Evolutionary conservation across 2,329 filamentous ascomycete genomes (phyloP).

Genomic region (Madurella fahalii): DNA sequence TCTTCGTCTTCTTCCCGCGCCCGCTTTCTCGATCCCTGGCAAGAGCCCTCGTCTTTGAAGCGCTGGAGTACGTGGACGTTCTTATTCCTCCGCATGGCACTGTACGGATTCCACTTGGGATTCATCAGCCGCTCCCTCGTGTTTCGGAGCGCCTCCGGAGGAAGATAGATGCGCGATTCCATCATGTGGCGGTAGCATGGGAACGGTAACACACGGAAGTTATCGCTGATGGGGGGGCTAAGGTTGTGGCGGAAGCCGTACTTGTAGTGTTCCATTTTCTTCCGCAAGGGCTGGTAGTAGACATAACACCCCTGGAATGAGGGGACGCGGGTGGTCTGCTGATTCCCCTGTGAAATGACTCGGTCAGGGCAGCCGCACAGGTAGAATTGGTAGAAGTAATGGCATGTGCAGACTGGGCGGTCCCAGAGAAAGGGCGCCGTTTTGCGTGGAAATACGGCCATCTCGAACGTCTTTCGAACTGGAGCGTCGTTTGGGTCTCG

Average conservation of each 20-base stretch:
- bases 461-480: background rate
- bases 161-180: constrained; percentile 2
- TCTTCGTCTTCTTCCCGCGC: background rate
- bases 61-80: background rate
- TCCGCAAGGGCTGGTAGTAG: background rate
- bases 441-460: background rate
- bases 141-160: background rate
- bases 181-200: constrained; percentile 12
- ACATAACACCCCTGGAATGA: constrained; percentile 2
- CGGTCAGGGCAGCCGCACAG: constrained; percentile 19
- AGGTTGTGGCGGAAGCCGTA: constrained; percentile 10
- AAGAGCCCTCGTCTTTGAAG: background rate
- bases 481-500: background rate
- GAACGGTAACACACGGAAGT: constrained; percentile 17
- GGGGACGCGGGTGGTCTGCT: background rate
- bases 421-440: constrained; percentile 4
- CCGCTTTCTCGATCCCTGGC: background rate
- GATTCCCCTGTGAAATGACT: background rate
- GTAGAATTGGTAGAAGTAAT: constrained; percentile 14
- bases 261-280: background rate
- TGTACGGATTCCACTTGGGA: constrained; percentile 1
- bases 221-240: background rate
- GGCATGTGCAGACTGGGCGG: constrained; percentile 10
- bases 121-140: background rate
- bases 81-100: background rate